A percentile compares a stretch with the other conserved stretches of the same genome.
phyloP scores from a whole-genome alignment of 2,329 filamentous ascomycete genomes.

The Fusarium sp. region DNA sequence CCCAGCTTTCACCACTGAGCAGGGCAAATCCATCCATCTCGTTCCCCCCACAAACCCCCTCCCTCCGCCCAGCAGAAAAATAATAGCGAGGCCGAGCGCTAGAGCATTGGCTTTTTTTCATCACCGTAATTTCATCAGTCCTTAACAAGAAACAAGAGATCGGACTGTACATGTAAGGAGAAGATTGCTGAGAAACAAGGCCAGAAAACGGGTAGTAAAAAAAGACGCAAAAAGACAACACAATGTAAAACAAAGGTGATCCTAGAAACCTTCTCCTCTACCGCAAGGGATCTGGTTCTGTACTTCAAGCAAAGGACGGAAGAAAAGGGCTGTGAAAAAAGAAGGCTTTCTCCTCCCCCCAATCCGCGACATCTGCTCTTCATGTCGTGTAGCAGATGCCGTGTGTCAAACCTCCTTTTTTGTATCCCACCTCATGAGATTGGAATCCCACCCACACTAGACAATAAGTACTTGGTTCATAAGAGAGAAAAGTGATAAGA shows the following conservation, averaged over 20 bases:
- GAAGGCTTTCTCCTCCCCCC: constrained; percentile 17
- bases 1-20: constrained; percentile 38
- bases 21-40: constrained; percentile 28
- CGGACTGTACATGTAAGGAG: constrained; percentile 41
- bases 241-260: constrained; percentile 20
- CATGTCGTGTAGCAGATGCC: constrained; percentile 44
- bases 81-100: constrained; percentile 9
- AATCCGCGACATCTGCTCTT: constrained; percentile 41
- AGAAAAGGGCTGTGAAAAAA: constrained; percentile 19
- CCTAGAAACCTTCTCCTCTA: constrained; percentile 9
- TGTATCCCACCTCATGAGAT: constrained; percentile 29
- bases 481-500: constrained; percentile 19
- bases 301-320: constrained; percentile 40
- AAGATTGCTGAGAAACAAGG: constrained; percentile 21
- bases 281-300: constrained; percentile 20
- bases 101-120: constrained; percentile 36
- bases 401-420: constrained; percentile 37
- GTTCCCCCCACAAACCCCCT: constrained; percentile 12
- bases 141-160: constrained; percentile 32
- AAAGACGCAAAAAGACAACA: constrained; percentile 19
- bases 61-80: constrained; percentile 13
- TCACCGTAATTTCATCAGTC: constrained; percentile 48
- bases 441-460: constrained; percentile 42
- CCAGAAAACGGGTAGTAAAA: constrained; percentile 28
- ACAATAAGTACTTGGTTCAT: constrained; percentile 43